phyloP scores from a whole-genome alignment of 1,284 basidiomycete genomes.

The Cryptococcus deneoformans region DNA sequence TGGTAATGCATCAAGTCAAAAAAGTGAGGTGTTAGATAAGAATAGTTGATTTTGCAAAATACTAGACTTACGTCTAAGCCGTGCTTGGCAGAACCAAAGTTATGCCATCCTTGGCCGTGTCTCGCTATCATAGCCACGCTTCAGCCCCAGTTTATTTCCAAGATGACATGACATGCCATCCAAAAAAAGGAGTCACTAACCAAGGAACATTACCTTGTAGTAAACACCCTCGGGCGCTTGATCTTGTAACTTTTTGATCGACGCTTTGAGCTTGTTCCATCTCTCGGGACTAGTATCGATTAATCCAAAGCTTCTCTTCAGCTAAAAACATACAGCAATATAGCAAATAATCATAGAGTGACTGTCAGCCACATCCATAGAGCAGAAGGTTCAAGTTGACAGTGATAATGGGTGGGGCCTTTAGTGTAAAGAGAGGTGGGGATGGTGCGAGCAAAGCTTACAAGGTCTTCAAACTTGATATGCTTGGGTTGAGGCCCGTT shows the following conservation, averaged over 20 bases:
- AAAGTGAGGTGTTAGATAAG: background rate
- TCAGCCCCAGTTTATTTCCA: conserved; percentile 1
- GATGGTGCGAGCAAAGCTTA: conserved; percentile 14
- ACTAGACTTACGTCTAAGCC: conserved; percentile 55
- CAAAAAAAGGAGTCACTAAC: conserved; percentile 12
- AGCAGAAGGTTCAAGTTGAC: no score
- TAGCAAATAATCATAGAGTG: no score
- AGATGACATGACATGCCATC: background rate
- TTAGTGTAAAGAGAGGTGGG: no score
- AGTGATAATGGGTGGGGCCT: no score
- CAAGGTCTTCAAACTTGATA: conserved; percentile 37
- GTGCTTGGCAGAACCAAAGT: conserved; percentile 65
- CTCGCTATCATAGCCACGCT: conserved; percentile 19
- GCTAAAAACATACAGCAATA: conserved; percentile 14
- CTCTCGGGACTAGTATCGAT: conserved; percentile 36
- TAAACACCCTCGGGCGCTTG: conserved; percentile 32
- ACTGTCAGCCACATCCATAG: no score
- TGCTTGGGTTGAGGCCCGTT: conserved; percentile 35
- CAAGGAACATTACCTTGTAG: conserved; percentile 49
- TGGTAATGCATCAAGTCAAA: conserved; percentile 12
- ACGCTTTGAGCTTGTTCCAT: conserved; percentile 40
- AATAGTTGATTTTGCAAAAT: background rate
- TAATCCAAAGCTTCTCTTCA: conserved; percentile 38
- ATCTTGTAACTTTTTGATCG: conserved; percentile 32
- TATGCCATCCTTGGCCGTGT: conserved; percentile 50